Evolutionary conservation across 768 basidiomycete species (phyloP), one percentile per base, ranked within the genome.

Genomic region (Termitomyces sp.): DNA sequence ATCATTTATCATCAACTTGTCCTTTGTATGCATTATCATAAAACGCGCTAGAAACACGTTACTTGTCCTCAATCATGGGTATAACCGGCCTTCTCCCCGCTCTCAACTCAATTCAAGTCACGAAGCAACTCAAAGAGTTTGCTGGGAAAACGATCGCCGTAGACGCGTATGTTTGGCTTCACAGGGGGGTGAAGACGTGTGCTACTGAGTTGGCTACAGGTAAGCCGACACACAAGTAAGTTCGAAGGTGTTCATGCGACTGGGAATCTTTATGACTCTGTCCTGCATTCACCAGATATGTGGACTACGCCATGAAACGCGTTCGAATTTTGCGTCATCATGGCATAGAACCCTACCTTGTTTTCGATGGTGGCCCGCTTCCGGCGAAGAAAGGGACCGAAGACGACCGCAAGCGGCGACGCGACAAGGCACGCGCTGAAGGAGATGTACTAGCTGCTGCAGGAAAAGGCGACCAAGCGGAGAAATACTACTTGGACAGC

Each of bases 361-460:
- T 99, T 16, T 96, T 99, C 63, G 97, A 98, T 65, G 97, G 97
- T 15, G 96, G 96, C 0, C 91, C 90, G 10, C 81, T 99, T 29
- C 94, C 94, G 7, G 95, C 96, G 15, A 99, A 99, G 79, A 85
- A 82, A 67, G 86, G 85, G 0, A 98, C 96, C 0, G 97, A 99
- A 61, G 78, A 74, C 18, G 88, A 88, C 36, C 82, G 97, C 43
- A 86, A 83, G 65, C 79, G 84, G 54, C 80, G 78, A 56, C 84
- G 96, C 47, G 84, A 84, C 18, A 92, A 94, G 56, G 86, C 85
- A 62, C 78, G 91, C 3, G 79, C 85, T 3, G 81, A 81, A 45
- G 97, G 89, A 9, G 84, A 87, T 32, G 76, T 80, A 0, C 74
- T 98, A 11, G 75, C 85, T 16, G 81, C 84, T 11, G 88, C 94